These are phyloP conservation scores for Gentiana dahurica DNA, from an alignment of 257 asterid species.

Conservation along the genomic window DNA sequence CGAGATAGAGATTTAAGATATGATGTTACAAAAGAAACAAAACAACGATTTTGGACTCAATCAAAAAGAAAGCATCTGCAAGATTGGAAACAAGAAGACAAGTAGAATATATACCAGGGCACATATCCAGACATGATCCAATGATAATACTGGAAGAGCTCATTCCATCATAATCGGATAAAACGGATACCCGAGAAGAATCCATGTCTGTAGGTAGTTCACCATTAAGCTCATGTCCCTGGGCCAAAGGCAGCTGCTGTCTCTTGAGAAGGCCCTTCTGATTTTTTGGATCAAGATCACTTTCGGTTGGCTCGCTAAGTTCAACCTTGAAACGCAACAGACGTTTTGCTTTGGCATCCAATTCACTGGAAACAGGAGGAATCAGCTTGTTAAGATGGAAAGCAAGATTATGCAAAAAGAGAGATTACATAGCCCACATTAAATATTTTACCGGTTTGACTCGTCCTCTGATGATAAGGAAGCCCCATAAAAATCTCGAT, in stretches of 20 bases:
- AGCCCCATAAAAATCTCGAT: conserved; percentile 33
- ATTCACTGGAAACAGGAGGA: conserved; percentile 45
- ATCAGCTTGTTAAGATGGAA: too few relatives aligned
- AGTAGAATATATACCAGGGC: conserved; percentile 63
- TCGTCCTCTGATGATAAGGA: conserved; percentile 35
- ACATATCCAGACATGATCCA: conserved; percentile 91
- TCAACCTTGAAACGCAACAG: conserved; percentile 85
- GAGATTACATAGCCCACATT: too few relatives aligned
- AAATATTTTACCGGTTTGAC: conserved; percentile 41
- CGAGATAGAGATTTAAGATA: too few relatives aligned
- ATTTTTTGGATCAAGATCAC: conserved; percentile 20
- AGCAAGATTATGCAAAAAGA: too few relatives aligned
- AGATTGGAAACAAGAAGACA: conserved; percentile 10
- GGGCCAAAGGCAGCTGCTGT: conserved; percentile 31
- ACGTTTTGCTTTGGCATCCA: conserved; percentile 83
- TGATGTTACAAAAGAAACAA: too few relatives aligned
- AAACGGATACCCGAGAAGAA: conserved; percentile 25
- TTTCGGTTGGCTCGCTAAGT: conserved; percentile 35
- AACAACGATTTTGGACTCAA: too few relatives aligned
- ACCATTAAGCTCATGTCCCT: conserved; percentile 26
- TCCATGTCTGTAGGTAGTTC: conserved; percentile 39
- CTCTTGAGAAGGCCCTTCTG: conserved; percentile 41
- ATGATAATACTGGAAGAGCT: conserved; percentile 48
- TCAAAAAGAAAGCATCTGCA: neutral
- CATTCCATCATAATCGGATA: conserved; percentile 38